A percentile compares a stretch with the other conserved stretches of the same genome.
phyloP scores from a whole-genome alignment of 306 rosid genomes.

The Fragaria iinumae region DNA sequence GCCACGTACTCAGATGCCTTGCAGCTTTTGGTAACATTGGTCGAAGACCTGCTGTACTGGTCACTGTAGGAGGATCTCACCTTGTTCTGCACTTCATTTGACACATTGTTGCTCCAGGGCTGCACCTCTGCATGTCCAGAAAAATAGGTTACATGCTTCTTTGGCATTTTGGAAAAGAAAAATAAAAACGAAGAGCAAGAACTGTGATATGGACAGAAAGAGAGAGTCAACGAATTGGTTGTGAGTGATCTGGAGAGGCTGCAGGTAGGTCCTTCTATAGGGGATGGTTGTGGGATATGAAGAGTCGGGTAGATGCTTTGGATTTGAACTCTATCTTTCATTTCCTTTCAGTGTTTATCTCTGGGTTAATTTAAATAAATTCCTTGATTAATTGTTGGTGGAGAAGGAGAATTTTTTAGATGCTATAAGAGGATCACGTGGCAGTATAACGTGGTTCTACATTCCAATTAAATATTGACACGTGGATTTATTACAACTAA shows the following conservation, averaged over 20 bases:
- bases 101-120: neutral
- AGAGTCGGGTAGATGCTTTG: neutral
- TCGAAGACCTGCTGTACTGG: neutral
- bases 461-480: too few species aligned
- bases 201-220: neutral
- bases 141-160: neutral
- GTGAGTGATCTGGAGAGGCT: neutral
- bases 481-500: too few species aligned
- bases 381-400: neutral
- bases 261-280: neutral
- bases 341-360: neutral
- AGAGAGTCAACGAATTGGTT: neutral
- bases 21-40: neutral
- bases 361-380: neutral
- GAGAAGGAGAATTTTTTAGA: too few species aligned
- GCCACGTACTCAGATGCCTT: neutral
- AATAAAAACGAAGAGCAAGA: neutral
- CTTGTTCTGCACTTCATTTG: neutral
- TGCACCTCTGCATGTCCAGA: neutral
- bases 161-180: neutral
- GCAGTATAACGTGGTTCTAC: too few species aligned
- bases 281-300: neutral
- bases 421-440: too few species aligned
- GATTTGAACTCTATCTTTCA: neutral
- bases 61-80: neutral